Conservation (phyloP, 1,284 basidiomycete genomes). For the Cystobasidium slooffiae region DNA sequence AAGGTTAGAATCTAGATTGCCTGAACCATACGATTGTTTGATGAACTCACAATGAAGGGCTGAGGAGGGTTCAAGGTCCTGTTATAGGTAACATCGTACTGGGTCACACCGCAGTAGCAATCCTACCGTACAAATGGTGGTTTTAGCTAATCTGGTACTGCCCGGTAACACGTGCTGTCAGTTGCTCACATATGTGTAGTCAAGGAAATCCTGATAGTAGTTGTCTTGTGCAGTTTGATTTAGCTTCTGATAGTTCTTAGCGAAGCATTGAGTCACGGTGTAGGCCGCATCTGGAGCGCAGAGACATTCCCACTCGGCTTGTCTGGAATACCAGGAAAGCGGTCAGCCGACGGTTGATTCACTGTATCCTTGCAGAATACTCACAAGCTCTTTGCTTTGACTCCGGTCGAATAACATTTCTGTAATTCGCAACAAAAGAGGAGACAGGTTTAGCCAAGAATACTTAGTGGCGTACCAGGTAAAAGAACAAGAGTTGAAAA, state of each 20-base stretch:
- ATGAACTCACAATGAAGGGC: slow-evolving; percentile 15
- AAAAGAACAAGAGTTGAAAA: neutral
- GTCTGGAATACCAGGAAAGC: neutral
- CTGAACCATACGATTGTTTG: neutral
- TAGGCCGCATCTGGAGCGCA: slow-evolving; percentile 34
- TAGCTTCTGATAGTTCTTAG: slow-evolving; percentile 29
- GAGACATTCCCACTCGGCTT: slow-evolving; percentile 29
- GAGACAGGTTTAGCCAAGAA: neutral
- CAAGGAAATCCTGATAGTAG: slow-evolving; percentile 32
- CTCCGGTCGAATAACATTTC: slow-evolving; percentile 32
- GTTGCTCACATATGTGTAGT: slow-evolving; percentile 25
- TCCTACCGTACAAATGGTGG: neutral
- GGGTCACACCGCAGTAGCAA: slow-evolving; percentile 31
- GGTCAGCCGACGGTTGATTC: neutral
- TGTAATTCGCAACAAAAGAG: neutral
- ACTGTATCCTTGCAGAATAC: neutral
- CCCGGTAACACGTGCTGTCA: neutral
- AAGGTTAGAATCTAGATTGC: neutral
- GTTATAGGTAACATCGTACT: slow-evolving; percentile 38
- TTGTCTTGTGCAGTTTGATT: slow-evolving; percentile 21
- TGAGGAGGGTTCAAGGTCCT: slow-evolving; percentile 20
- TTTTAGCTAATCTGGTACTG: neutral
- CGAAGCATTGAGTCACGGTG: slow-evolving; percentile 39
- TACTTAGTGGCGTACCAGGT: neutral
- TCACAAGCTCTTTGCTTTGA: slow-evolving; percentile 30